Percentiles rank a stretch among this genome's conserved stretches.
Conservation (phyloP, 805 yeast species). For the Candida hungchunana region DNA sequence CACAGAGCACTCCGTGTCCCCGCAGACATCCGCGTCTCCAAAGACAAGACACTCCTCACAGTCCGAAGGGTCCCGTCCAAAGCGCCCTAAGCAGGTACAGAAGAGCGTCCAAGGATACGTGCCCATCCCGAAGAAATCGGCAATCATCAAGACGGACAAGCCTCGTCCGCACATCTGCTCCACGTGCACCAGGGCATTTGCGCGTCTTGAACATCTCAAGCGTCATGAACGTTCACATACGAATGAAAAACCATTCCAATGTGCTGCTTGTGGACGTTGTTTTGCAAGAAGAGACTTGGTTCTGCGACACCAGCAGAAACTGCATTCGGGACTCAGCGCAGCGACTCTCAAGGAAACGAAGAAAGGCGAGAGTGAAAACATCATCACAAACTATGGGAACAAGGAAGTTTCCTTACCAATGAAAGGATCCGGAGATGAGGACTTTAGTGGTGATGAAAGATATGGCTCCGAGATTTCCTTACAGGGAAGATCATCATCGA, state of each 20-base stretch:
- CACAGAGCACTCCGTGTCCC: neutral
- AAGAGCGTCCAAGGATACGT: conserved; percentile 34
- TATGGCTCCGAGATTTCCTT: neutral
- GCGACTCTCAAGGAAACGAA: conserved; percentile 36
- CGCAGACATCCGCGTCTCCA: conserved; percentile 1
- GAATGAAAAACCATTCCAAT: conserved; percentile 92
- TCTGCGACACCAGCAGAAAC: conserved; percentile 89
- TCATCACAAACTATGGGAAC: conserved; percentile 36
- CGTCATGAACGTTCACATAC: conserved; percentile 95
- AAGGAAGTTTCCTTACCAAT: conserved; percentile 36
- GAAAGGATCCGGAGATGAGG: conserved; percentile 13
- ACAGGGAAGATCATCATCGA: conserved; percentile 4
- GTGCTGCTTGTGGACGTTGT: conserved; percentile 94
- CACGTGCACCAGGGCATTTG: conserved; percentile 93
- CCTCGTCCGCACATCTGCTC: conserved; percentile 92
- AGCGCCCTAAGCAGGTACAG: conserved; percentile 23
- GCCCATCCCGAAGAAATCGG: conserved; percentile 85
- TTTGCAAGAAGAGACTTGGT: conserved; percentile 89
- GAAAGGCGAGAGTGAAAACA: conserved; percentile 30
- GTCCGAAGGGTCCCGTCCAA: conserved; percentile 3
- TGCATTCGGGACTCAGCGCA: conserved; percentile 55
- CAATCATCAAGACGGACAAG: conserved; percentile 81
- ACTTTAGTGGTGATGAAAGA: conserved; percentile 7
- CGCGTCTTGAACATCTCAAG: conserved; percentile 88
- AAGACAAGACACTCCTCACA: conserved; percentile 5